phyloP scores from a whole-genome alignment of 2,329 filamentous ascomycete species.

The Chaetomiaceae sp. region DNA sequence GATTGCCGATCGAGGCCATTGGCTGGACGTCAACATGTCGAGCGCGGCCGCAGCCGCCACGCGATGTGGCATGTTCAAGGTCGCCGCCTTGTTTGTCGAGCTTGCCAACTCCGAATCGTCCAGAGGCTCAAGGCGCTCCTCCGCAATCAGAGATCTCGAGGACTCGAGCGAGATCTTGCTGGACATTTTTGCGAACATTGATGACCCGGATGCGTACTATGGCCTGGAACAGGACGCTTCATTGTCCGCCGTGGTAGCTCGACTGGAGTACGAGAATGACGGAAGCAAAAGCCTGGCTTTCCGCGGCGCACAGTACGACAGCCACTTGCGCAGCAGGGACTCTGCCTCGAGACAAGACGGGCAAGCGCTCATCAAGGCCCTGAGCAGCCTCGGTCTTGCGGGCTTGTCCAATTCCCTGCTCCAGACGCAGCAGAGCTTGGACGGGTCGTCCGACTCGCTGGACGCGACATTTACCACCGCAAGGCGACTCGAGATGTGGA shows the following conservation, averaged over 20 bases:
- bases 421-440: conserved; percentile 59
- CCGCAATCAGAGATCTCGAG: conserved; percentile 43
- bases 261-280: conserved; percentile 84
- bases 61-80: conserved; percentile 79
- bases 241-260: conserved; percentile 70
- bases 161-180: conserved; percentile 67
- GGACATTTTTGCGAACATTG: conserved; percentile 82
- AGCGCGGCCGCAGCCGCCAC: conserved; percentile 67
- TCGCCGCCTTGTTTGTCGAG: conserved; percentile 79
- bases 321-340: conserved; percentile 63
- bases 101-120: conserved; percentile 56
- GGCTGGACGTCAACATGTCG: conserved; percentile 80
- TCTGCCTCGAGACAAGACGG: conserved; percentile 55
- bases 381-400: conserved; percentile 77
- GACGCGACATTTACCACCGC: conserved; percentile 76
- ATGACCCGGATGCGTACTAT: conserved; percentile 95
- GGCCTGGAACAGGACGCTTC: conserved; percentile 77
- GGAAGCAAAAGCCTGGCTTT: conserved; percentile 85
- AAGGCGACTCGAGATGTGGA: conserved; percentile 84
- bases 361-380: conserved; percentile 67
- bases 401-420: conserved; percentile 80
- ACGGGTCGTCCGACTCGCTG: conserved; percentile 53
- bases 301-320: conserved; percentile 85
- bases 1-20: conserved; percentile 71
- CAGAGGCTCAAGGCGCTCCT: conserved; percentile 63